Evolutionary conservation across 139 green algal genomes (phyloP).

Genomic region (Coelastrella sp.): DNA sequence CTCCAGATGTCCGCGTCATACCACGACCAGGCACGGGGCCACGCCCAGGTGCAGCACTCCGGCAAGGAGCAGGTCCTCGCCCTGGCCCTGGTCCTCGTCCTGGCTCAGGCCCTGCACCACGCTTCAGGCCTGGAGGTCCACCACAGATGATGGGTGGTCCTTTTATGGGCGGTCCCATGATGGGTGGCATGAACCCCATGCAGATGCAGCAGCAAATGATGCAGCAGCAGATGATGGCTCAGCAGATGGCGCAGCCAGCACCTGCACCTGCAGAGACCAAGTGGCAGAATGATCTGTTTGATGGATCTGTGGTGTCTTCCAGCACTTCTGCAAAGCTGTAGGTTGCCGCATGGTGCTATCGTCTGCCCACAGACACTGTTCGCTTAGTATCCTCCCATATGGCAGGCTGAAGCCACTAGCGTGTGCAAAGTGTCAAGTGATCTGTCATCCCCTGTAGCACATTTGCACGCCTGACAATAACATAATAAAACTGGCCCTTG

Average conservation of each 20-base stretch:
- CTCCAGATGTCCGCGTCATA: constrained; percentile 25
- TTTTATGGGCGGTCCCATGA: constrained; percentile 1
- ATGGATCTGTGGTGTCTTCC: constrained; percentile 14
- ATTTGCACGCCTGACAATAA: no score
- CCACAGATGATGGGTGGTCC: not conserved
- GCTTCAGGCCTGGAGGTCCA: not conserved
- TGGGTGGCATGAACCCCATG: not conserved
- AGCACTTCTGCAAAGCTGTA: constrained; percentile 46
- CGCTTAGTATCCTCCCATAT: no score
- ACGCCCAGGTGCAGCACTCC: not conserved
- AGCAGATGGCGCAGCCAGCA: constrained; percentile 16
- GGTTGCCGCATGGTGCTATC: not conserved
- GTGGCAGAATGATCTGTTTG: constrained; percentile 59
- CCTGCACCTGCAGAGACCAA: constrained; percentile 33
- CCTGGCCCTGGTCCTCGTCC: not conserved
- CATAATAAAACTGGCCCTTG: no score
- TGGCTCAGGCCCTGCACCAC: not conserved
- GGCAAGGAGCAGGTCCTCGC: no score
- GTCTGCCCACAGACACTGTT: no score
- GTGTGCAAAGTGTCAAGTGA: no score
- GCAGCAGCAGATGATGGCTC: constrained; percentile 25
- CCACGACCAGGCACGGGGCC: not conserved
- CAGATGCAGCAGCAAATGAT: constrained; percentile 27
- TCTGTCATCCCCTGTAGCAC: no score
- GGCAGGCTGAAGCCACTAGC: no score